phyloP scores from a whole-genome alignment of 129 eudicot species.

The Flaveria linearis region DNA sequence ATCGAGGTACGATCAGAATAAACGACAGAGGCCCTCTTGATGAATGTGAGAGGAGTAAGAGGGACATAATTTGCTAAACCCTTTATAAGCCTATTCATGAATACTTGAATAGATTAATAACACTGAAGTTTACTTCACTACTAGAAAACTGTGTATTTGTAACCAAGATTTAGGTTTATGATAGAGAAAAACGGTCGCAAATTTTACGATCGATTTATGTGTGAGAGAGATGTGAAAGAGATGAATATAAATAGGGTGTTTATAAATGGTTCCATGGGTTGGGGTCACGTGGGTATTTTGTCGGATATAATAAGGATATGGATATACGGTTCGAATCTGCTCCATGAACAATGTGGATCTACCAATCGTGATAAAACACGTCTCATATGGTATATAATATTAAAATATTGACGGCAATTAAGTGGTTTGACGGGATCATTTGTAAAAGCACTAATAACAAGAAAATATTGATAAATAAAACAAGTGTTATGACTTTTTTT shows the following conservation, averaged over 20 bases:
- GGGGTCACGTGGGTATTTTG: too few relatives aligned
- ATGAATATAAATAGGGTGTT: neutral
- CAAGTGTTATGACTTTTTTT: too few relatives aligned
- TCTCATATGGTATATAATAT: neutral
- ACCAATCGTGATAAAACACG: neutral
- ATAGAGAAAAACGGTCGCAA: too few relatives aligned
- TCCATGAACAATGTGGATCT: neutral
- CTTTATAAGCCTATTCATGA: conserved; percentile 8
- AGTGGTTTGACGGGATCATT: neutral
- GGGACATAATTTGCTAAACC: conserved; percentile 16
- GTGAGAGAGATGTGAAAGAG: too few relatives aligned
- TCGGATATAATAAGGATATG: neutral
- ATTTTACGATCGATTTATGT: too few relatives aligned
- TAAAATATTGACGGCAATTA: neutral
- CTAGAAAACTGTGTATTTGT: too few relatives aligned
- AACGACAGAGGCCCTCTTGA: neutral
- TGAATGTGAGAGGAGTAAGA: neutral
- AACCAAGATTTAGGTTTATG: too few relatives aligned
- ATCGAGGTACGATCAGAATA: neutral
- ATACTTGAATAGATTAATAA: neutral
- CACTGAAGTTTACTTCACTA: too few relatives aligned
- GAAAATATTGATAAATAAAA: neutral
- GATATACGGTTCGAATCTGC: neutral
- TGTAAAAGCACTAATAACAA: neutral
- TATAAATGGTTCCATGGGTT: too few relatives aligned